These are phyloP conservation scores for Pelargonium myrrhifolium DNA, from an alignment of 441 rosid genomes.

Conservation along the genomic window DNA sequence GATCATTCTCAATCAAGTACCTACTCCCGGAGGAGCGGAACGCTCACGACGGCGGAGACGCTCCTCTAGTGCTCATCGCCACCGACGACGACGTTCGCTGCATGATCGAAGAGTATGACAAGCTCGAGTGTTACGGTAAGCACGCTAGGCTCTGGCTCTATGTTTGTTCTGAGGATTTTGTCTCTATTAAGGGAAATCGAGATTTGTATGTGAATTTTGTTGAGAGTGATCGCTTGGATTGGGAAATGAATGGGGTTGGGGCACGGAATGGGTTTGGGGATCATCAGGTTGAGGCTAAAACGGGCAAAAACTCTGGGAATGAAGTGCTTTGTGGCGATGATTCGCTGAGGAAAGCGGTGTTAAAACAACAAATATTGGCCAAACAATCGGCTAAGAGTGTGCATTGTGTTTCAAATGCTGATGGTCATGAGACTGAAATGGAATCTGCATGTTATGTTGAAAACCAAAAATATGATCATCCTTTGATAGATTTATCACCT, in stretches of 20 bases:
- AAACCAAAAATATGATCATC: neutral
- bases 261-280: slow-evolving; percentile 3
- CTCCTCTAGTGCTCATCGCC: slow-evolving; percentile 18
- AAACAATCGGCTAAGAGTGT: slow-evolving; percentile 12
- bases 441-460: neutral
- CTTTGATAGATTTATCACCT: slow-evolving; percentile 16
- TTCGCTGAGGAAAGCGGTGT: slow-evolving; percentile 18
- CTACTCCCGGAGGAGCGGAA: slow-evolving; percentile 9
- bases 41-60: neutral
- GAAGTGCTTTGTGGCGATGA: slow-evolving; percentile 7
- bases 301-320: neutral
- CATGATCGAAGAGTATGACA: slow-evolving; percentile 31
- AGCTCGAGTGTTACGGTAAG: slow-evolving; percentile 20
- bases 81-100: slow-evolving; percentile 28
- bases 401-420: slow-evolving; percentile 8
- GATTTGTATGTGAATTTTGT: neutral
- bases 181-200: neutral
- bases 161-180: slow-evolving; percentile 18
- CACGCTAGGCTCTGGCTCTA: slow-evolving; percentile 29
- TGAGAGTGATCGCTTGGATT: too few relatives aligned
- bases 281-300: slow-evolving; percentile 4
- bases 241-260: neutral
- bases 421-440: slow-evolving; percentile 5
- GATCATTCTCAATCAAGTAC: slow-evolving; percentile 22
- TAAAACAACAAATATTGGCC: slow-evolving; percentile 13